Percentiles rank a stretch among this genome's conserved stretches.
These are phyloP conservation scores for Vigna radiata DNA, from an alignment of 306 rosid species.

Conservation along the genomic window DNA sequence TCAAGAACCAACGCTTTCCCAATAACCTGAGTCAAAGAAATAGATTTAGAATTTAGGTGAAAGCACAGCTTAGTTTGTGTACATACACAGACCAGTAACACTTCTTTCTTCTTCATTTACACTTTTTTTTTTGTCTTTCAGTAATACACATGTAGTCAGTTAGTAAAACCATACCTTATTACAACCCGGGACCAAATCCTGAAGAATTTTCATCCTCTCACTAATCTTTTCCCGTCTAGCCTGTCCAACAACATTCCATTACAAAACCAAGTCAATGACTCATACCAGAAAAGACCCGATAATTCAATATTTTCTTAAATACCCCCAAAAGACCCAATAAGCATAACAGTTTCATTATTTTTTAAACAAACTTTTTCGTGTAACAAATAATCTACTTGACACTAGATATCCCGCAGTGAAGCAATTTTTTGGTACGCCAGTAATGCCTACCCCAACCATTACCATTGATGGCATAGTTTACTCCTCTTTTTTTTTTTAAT, in stretches of 20 bases:
- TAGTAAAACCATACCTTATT: constrained; percentile 70
- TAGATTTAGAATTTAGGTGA: constrained; percentile 11
- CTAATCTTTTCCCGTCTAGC: constrained; percentile 97
- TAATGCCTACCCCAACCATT: background rate
- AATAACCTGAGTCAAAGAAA: constrained; percentile 68
- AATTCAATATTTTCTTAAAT: constrained; percentile 23
- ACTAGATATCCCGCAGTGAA: background rate
- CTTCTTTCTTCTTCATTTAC: background rate
- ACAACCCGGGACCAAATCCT: constrained; percentile 96
- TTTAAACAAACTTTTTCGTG: constrained; percentile 3
- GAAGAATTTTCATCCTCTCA: constrained; percentile 93
- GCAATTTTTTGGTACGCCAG: background rate
- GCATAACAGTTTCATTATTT: background rate
- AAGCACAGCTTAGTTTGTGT: background rate
- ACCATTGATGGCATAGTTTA: background rate
- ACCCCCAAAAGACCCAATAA: background rate
- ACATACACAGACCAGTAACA: background rate
- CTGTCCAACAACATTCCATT: constrained; percentile 59
- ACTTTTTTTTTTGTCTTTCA: constrained; percentile 3
- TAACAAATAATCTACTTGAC: background rate
- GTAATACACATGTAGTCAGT: background rate
- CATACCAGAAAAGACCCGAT: constrained; percentile 33
- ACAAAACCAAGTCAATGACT: constrained; percentile 39
- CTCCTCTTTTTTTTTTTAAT: background rate
- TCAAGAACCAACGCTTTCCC: constrained; percentile 95